These are phyloP conservation scores for Panicum hallii DNA, from an alignment of 202 grass and related monocot genomes.

Conservation along the genomic window DNA sequence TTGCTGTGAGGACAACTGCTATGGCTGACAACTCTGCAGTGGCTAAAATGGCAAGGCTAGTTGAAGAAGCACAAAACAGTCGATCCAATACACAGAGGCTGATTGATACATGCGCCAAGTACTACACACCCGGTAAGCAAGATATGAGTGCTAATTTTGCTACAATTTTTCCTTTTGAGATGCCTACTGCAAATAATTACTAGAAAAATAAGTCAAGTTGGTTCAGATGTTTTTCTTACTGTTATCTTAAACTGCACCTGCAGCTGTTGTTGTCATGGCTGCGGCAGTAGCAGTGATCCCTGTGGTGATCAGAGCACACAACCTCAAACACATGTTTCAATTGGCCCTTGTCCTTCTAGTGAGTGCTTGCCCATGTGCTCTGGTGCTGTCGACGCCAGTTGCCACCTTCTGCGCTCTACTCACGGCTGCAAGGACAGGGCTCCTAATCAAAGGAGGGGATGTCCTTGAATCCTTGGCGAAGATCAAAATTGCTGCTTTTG, in stretches of 20 bases:
- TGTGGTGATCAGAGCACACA: conserved; percentile 47
- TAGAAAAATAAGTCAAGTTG: background rate
- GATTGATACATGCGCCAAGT: conserved; percentile 91
- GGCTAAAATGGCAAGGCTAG: conserved; percentile 90
- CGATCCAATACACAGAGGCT: conserved; percentile 77
- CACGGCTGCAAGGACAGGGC: conserved; percentile 72
- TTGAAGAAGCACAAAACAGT: conserved; percentile 97
- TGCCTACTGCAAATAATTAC: background rate
- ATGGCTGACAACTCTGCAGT: conserved; percentile 84
- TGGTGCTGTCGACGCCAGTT: conserved; percentile 87
- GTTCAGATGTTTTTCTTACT: conserved; percentile 33
- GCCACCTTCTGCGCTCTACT: conserved; percentile 94
- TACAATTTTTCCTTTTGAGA: background rate
- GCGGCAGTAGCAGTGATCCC: conserved; percentile 70
- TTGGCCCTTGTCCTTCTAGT: conserved; percentile 88
- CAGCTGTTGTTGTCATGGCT: conserved; percentile 82
- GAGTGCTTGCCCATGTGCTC: conserved; percentile 90
- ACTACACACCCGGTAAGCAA: conserved; percentile 84
- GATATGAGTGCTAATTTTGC: background rate
- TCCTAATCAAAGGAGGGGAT: conserved; percentile 96
- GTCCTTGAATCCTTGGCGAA: conserved; percentile 79
- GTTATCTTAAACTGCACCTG: conserved; percentile 43
- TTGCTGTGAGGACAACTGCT: conserved; percentile 89
- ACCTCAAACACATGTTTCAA: conserved; percentile 68
- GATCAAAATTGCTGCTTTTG: conserved; percentile 81